Evolutionary conservation across 257 asterid genomes (phyloP).

Genomic region (Jaltomata sinuosa): DNA sequence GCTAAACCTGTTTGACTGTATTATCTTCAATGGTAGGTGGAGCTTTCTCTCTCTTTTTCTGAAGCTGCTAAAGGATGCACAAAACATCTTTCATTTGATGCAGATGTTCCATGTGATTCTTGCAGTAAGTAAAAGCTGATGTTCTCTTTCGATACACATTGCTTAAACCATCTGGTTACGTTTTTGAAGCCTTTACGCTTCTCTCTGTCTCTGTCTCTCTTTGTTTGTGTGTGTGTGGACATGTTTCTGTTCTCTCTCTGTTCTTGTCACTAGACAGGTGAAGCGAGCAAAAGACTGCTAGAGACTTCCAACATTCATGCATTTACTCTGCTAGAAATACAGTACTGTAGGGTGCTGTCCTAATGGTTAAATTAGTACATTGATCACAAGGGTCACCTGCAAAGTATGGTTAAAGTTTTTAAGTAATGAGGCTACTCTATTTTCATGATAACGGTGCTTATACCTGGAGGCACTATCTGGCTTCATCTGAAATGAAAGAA

Average conservation of each 20-base stretch:
- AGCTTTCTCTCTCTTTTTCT: constrained; percentile 66
- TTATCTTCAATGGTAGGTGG: constrained; percentile 43
- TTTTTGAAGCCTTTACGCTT: neutral
- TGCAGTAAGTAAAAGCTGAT: constrained; percentile 55
- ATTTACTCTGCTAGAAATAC: neutral
- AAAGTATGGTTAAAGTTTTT: neutral
- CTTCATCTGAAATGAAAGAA: neutral
- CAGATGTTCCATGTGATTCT: constrained; percentile 81
- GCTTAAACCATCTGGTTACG: neutral
- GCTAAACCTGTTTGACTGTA: neutral
- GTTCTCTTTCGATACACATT: constrained; percentile 1
- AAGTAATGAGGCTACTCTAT: neutral
- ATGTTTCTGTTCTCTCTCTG: neutral
- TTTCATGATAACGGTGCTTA: neutral
- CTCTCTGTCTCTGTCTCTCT: neutral
- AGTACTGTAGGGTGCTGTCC: neutral
- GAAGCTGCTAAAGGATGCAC: constrained; percentile 92
- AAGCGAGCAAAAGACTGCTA: neutral
- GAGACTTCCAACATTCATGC: neutral
- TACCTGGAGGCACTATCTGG: neutral
- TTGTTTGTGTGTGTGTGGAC: neutral
- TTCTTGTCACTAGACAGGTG: neutral
- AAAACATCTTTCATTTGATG: constrained; percentile 68
- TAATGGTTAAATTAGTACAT: neutral
- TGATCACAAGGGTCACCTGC: neutral